phyloP scores from a whole-genome alignment of 768 basidiomycete genomes.

The Termitomyces sp. region DNA sequence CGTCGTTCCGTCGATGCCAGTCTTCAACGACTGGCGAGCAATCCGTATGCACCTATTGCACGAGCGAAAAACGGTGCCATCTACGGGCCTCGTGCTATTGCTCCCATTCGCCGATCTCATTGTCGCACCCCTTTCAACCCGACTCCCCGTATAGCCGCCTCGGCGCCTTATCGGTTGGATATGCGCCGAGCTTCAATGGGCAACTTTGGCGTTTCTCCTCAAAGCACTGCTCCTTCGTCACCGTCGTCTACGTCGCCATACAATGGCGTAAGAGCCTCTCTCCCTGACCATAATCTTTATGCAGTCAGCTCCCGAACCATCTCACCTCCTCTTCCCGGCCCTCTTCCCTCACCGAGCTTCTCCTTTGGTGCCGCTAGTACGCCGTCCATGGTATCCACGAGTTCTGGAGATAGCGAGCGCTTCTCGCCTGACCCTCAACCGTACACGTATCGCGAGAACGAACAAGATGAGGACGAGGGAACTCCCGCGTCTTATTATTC shows the following conservation, averaged over 20 bases:
- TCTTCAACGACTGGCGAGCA: slow-evolving; percentile 41
- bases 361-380: slow-evolving; percentile 58
- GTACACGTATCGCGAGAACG: slow-evolving; percentile 41
- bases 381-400: slow-evolving; percentile 43
- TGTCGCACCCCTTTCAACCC: slow-evolving; percentile 26
- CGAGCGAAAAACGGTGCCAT: slow-evolving; percentile 47
- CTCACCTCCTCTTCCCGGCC: slow-evolving; percentile 44
- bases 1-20: slow-evolving; percentile 43
- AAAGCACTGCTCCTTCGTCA: slow-evolving; percentile 31
- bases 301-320: slow-evolving; percentile 41
- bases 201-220: slow-evolving; percentile 27
- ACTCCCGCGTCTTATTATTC: slow-evolving; percentile 42
- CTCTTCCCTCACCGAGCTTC: slow-evolving; percentile 56
- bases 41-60: slow-evolving; percentile 45
- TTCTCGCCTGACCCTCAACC: slow-evolving; percentile 49
- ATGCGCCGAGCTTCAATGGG: slow-evolving; percentile 38
- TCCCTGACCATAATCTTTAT: slow-evolving; percentile 47
- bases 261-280: slow-evolving; percentile 36
- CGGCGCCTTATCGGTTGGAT: slow-evolving; percentile 31
- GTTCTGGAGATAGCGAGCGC: slow-evolving; percentile 45
- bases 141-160: slow-evolving; percentile 20
- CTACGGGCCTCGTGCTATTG: slow-evolving; percentile 32
- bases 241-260: slow-evolving; percentile 39
- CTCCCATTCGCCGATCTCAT: slow-evolving; percentile 25
- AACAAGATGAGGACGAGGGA: slow-evolving; percentile 49